phyloP scores from a whole-genome alignment of 371 early-diverging fungal genomes.

The Mortierella sp. region DNA sequence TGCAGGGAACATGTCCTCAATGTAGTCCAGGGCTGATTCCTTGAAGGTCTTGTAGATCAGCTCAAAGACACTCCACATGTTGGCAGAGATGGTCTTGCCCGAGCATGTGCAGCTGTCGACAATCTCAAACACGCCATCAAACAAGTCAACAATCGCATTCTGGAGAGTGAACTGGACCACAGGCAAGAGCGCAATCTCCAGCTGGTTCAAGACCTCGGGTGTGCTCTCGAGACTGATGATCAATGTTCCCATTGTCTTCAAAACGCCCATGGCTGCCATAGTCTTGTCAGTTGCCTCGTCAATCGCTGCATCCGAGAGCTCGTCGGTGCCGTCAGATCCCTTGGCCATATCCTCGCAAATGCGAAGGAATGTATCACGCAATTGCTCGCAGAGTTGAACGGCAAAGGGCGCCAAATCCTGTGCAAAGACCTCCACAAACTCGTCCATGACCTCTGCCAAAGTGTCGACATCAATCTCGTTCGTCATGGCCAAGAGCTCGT shows the following conservation, averaged over 20 bases:
- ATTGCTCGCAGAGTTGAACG: slow-evolving; percentile 84
- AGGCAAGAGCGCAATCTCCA: slow-evolving; percentile 82
- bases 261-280: slow-evolving; percentile 90
- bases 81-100: slow-evolving; percentile 80
- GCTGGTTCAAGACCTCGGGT: slow-evolving; percentile 71
- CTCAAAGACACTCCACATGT: slow-evolving; percentile 89
- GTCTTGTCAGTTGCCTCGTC: slow-evolving; percentile 83
- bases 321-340: slow-evolving; percentile 42
- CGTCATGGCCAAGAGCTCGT: slow-evolving; percentile 83
- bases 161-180: slow-evolving; percentile 80
- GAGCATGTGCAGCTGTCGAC: slow-evolving; percentile 88
- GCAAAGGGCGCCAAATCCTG: slow-evolving; percentile 92
- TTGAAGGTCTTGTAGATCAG: slow-evolving; percentile 80
- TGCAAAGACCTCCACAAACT: slow-evolving; percentile 88
- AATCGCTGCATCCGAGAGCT: slow-evolving; percentile 55
- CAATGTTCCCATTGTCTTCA: slow-evolving; percentile 90
- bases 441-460: slow-evolving; percentile 86
- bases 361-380: slow-evolving; percentile 87
- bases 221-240: slow-evolving; percentile 78
- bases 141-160: slow-evolving; percentile 74
- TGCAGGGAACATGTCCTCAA: slow-evolving; percentile 85
- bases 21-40: slow-evolving; percentile 79
- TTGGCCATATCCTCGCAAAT: slow-evolving; percentile 73
- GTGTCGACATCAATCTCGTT: slow-evolving; percentile 93
- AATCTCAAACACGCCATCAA: slow-evolving; percentile 90